Base-by-base conservation (phyloP, 2,329 filamentous ascomycete species). In the Nakataea oryzae region DNA sequence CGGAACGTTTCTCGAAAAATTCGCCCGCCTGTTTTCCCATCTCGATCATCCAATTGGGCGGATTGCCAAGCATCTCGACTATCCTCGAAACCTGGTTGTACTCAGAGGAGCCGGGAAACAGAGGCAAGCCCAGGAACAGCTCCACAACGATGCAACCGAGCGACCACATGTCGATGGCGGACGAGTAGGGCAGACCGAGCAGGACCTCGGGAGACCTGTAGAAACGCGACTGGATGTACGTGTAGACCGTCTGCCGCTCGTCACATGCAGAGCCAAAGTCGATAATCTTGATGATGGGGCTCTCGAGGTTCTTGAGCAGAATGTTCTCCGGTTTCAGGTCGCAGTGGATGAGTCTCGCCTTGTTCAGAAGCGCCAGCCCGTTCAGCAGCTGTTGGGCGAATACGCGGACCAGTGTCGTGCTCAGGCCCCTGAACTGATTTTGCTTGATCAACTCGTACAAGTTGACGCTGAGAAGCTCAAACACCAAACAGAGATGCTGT, bases 161-260 rank as follows among this genome's bases (percentile, higher is more conserved):
- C 5, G 95, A 99, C 95, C 95, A 99, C 93, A 99, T 99, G 72
- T 99, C 95, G 70, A 99, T 99, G 56, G 95, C 95, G 5, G 95
- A 97, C 17, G 95, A 97, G 74, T 99, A 99, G 64, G 95, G 95
- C 58, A 99, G 78, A 4, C 95, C 95, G n/a, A 99, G 80, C 50
- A 99, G 76, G 14, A 99, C 95, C 74, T 99, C 95, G 1, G 95
- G 95, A 0, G 95, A 99, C 66, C 95, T 87, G 76, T 99, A 99
- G 76, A 99, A 99, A 69, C 95, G 85, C 12, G 95, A 99, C 74
- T 99, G 95, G 64, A 99, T 99, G 74, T 99, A 99, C 7, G 95
- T 99, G 74, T 99, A 99, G 30, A 99, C 95, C 0, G 95, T 99
- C 74, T 99, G 95, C 60, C 95, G 87, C 76, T 99, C 95, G 74